Conservation (phyloP, 257 asterid genomes). For the Mitragyna speciosa region DNA sequence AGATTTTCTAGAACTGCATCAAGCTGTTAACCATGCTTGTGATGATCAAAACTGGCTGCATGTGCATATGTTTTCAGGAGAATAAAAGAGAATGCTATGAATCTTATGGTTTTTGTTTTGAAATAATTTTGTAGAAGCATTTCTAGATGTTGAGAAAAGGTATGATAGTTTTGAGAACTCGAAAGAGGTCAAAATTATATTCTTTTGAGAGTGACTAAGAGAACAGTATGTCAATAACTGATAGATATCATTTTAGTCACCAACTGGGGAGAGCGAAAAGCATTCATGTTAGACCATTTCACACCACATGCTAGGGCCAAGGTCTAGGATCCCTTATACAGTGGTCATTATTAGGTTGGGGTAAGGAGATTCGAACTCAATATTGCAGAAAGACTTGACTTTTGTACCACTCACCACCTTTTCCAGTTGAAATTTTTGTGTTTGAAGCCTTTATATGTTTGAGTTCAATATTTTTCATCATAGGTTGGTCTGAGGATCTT, state of each 20-base stretch:
- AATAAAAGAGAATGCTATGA: background rate
- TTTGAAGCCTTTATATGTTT: too few species aligned
- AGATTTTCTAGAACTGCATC: background rate
- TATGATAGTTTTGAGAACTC: background rate
- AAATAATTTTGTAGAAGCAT: background rate
- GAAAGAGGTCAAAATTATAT: background rate
- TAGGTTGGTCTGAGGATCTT: too few species aligned
- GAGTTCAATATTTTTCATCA: too few species aligned
- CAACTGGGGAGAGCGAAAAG: background rate
- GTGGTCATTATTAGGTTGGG: too few species aligned
- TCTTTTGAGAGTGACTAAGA: background rate
- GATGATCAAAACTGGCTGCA: background rate
- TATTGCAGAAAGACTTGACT: too few species aligned
- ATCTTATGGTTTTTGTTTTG: background rate
- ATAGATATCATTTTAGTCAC: background rate
- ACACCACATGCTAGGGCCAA: too few species aligned
- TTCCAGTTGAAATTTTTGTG: too few species aligned
- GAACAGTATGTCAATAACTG: background rate
- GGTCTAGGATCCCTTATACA: too few species aligned
- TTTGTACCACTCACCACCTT: too few species aligned
- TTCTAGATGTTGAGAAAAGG: background rate
- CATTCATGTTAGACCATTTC: background rate
- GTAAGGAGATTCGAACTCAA: too few species aligned
- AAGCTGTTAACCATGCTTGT: background rate
- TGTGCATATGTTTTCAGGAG: background rate